Base-by-base conservation (phyloP, 2,329 filamentous ascomycete species). In the Zasmidium citrigriseum region DNA sequence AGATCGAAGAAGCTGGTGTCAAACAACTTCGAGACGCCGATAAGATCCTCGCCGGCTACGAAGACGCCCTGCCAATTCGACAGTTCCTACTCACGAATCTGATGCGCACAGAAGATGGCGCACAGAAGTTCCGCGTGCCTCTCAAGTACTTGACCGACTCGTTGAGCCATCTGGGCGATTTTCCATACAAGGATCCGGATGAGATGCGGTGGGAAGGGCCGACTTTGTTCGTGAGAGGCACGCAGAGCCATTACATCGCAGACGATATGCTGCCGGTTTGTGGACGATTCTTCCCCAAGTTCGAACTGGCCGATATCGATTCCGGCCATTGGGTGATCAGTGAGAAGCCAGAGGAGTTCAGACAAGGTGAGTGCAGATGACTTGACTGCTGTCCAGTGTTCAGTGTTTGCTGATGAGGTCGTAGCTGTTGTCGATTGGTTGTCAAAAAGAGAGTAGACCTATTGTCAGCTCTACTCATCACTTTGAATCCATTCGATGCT, bases 71-170 rank as follows among this genome's bases (percentile, higher is more conserved):
- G 3, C 79, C 87, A 0, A 88, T 99, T 65, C 88, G 95, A 2
- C 93, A 97, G 71, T 99, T 98, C 74, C 83, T 99, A 16, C 84
- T 99, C 0, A 91, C 90, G 11, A 99, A 98, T 72, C 80, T 98
- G 41, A 76, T 89, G 65, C 84, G 87, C 4, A 70, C 74, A 18
- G 76, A 81, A 2, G 77, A 81, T 52, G 79, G 83, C 27, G 79
- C 79, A 2, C 83, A 89, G 67, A 87, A 84, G 67, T 97, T 95
- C 76, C 85, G 90, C 24, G 86, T 98, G 2, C 93, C 95, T 0
- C 78, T 99, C 11, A 80, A 83, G 48, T 86, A 85, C 2, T 78
- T 99, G 0, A 87, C 82, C 3, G 80, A 82, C 49, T 81, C 86
- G 0, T 78, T 99, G 44, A 83, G 86, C 65, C 81, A 90, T 63